Base-by-base conservation (phyloP, 148 eudicot genomes). In the Vaccinium myrtillus region DNA sequence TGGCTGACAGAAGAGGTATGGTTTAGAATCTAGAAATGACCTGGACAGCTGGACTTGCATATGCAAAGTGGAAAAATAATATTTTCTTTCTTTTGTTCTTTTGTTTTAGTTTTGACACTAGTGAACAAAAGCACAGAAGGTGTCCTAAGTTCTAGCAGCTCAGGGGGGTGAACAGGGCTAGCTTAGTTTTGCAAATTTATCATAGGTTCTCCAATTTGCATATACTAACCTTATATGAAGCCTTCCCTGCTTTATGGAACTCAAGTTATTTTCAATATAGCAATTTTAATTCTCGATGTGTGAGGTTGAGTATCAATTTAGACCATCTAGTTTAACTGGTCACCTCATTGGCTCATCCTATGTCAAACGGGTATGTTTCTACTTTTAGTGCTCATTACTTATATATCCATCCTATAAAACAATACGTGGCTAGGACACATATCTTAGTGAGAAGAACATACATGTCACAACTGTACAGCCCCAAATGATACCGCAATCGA, bases 1-100 rank as follows among this genome's bases (percentile, higher is more conserved):
- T 91, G 93, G 89, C 80, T 96, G 87, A 94, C 95, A 81, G 99
- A 96, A 79, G 97, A 96, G 95, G 99, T 96, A 84, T 81, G 85
- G 75, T 56, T 86, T 36, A 81, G 53, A 59, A 80, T 14, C 73
- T 46, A 21, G 5, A 75, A 46, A 12, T 46, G 67, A 23, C 61
- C 39, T 14, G 16, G 59, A 78, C 30, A 27, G 30, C 39, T 36
- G 39, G 2, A 36, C 32, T 25, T 27, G 46, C 15, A 53, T 16
- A 16, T 43, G 27, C n/a, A 27, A 15, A 30, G 3, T 58, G 27
- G 65, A 55, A 36, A 54, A 23, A 53, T 18, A 12, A 1, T 3
- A 6, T 58, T 79, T 79, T 56, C 11, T 32, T 80, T 79, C 10
- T 27, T 51, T 79, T 32, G 19, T 79, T 51, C 19, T 18, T 55